phyloP scores from a whole-genome alignment of 495 filamentous ascomycete genomes.

The Lepraria neglecta region DNA sequence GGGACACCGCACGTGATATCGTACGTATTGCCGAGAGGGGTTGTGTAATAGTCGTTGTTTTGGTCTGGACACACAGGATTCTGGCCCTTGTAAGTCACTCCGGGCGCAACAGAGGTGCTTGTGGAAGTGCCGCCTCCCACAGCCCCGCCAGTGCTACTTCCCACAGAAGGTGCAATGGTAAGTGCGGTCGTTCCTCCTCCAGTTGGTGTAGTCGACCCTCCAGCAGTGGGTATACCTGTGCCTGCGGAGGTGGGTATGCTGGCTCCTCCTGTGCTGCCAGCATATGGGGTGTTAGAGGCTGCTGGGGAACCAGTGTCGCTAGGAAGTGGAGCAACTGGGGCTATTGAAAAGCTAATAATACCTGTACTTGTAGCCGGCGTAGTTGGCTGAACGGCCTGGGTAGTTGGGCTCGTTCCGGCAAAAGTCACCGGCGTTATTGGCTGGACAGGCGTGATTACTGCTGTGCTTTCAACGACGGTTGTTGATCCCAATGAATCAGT shows the following conservation, averaged over 20 bases:
- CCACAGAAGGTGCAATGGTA: neutral
- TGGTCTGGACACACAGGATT: neutral
- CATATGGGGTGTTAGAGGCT: no score
- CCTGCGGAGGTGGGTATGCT: neutral
- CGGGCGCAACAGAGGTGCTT: neutral
- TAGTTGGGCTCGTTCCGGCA: neutral
- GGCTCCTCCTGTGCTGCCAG: no score
- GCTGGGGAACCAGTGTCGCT: no score
- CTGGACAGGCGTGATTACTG: neutral
- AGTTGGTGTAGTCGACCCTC: neutral
- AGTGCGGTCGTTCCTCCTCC: neutral
- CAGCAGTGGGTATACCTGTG: neutral
- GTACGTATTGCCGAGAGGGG: conserved; percentile 11
- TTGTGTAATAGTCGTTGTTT: conserved; percentile 14
- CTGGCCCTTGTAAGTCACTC: neutral
- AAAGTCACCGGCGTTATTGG: neutral
- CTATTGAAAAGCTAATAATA: neutral
- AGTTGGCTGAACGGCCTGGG: conserved; percentile 13
- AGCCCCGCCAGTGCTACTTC: neutral
- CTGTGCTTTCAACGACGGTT: conserved; percentile 2
- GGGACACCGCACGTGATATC: conserved; percentile 18
- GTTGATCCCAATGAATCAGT: conserved; percentile 17
- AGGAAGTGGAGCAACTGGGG: no score
- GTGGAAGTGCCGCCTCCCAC: neutral
- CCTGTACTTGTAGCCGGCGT: conserved; percentile 2